phyloP scores from a whole-genome alignment of 1,139 yeast species.

The Magnusiomyces tetraspermus region DNA sequence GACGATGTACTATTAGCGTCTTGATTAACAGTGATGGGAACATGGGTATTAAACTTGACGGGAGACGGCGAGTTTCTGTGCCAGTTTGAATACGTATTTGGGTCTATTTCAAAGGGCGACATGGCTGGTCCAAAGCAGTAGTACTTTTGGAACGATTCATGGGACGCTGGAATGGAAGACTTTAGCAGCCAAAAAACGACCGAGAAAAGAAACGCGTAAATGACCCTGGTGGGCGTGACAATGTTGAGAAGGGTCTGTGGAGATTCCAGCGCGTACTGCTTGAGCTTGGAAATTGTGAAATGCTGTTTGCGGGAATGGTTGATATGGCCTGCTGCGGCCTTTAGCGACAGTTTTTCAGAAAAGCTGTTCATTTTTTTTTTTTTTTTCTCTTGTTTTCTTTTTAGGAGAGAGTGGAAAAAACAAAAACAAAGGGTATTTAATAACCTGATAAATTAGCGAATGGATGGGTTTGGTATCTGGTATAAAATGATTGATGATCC shows the following conservation, averaged over 20 bases:
- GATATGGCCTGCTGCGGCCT: not conserved
- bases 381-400: too few relatives aligned
- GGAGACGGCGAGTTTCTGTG: slow-evolving; percentile 24
- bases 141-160: slow-evolving; percentile 18
- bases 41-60: slow-evolving; percentile 23
- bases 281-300: not conserved
- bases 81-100: slow-evolving; percentile 24
- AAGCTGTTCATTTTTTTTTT: too few relatives aligned
- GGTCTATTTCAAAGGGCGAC: slow-evolving; percentile 24
- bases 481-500: too few relatives aligned
- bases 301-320: too few relatives aligned
- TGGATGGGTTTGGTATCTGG: too few relatives aligned
- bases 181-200: slow-evolving; percentile 15
- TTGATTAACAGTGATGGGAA: slow-evolving; percentile 16
- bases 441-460: too few relatives aligned
- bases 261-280: not conserved
- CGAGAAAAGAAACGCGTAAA: slow-evolving; percentile 12
- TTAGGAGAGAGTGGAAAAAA: too few relatives aligned
- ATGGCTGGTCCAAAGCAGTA: slow-evolving; percentile 26
- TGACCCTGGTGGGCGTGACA: slow-evolving; percentile 13
- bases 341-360: not conserved
- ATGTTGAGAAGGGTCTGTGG: slow-evolving; percentile 9
- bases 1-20: slow-evolving; percentile 17
- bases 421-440: too few relatives aligned
- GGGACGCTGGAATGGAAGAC: slow-evolving; percentile 17